phyloP scores from a whole-genome alignment of 176 grass and related monocot genomes.

The Alloteropsis semialata region DNA sequence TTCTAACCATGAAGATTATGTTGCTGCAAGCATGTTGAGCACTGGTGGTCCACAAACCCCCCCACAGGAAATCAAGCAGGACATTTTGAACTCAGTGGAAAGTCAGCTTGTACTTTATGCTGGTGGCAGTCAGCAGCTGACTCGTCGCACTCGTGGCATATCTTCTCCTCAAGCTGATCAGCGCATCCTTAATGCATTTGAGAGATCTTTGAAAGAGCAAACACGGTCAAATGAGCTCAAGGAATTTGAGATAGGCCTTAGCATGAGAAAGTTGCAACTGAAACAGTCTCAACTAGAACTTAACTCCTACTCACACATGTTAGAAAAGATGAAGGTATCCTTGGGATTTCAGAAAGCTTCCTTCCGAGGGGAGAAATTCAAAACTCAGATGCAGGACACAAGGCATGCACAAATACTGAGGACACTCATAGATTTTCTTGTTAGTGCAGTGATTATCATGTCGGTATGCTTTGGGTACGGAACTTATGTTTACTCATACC shows the following conservation, averaged over 20 bases:
- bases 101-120: conserved; percentile 50
- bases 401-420: conserved; percentile 59
- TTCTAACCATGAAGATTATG: conserved; percentile 25
- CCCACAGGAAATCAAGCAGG: conserved; percentile 6
- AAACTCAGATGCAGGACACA: conserved; percentile 70
- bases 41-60: conserved; percentile 9
- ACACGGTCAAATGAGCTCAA: conserved; percentile 83
- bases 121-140: conserved; percentile 44
- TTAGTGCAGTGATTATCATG: conserved; percentile 87
- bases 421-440: conserved; percentile 77
- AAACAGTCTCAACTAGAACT: conserved; percentile 76
- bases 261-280: conserved; percentile 71
- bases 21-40: conserved; percentile 26
- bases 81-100: conserved; percentile 24
- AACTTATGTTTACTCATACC: conserved; percentile 70
- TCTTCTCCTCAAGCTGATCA: conserved; percentile 35
- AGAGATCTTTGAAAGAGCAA: conserved; percentile 78
- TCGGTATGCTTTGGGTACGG: conserved; percentile 66
- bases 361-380: conserved; percentile 76
- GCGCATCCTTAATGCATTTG: conserved; percentile 55
- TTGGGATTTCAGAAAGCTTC: conserved; percentile 88
- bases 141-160: conserved; percentile 21
- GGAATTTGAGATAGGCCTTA: conserved; percentile 75
- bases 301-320: conserved; percentile 58
- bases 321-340: conserved; percentile 78